Evolutionary conservation across 176 grass and related monocot genomes (phyloP).

Genomic region (Thinopyrum elongatum): DNA sequence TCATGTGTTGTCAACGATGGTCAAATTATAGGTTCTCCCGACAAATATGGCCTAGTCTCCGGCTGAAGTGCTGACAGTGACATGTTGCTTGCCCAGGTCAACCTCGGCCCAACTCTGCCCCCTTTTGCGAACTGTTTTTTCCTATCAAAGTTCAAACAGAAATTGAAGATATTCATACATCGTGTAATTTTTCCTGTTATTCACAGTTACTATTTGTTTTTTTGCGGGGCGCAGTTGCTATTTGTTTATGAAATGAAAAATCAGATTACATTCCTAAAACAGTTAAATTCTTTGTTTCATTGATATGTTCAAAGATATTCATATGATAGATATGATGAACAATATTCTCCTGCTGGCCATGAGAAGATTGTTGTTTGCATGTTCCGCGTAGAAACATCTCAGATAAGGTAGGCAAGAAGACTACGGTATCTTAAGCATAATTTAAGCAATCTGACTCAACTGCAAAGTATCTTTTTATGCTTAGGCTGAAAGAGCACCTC

Average conservation of each 20-base stretch:
- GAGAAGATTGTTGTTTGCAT: slow-evolving; percentile 10
- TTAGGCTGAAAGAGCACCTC: not conserved
- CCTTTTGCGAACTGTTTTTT: slow-evolving; percentile 1
- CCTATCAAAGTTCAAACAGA: not conserved
- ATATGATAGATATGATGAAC: not conserved
- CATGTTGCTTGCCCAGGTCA: slow-evolving; percentile 37
- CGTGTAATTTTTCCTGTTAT: not conserved
- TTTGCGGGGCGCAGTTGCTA: no score
- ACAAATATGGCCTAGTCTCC: slow-evolving; percentile 28
- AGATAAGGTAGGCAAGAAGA: slow-evolving; percentile 18
- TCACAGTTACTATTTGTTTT: not conserved
- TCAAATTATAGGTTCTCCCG: slow-evolving; percentile 27
- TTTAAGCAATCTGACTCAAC: slow-evolving; percentile 5
- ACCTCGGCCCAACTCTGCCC: slow-evolving; percentile 46
- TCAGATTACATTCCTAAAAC: not conserved
- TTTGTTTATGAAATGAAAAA: slow-evolving; percentile 1
- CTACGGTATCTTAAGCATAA: slow-evolving; percentile 24
- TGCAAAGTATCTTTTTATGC: slow-evolving; percentile 28
- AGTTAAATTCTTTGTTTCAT: not conserved
- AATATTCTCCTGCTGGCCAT: slow-evolving; percentile 3
- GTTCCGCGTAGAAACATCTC: slow-evolving; percentile 11
- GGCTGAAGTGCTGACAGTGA: slow-evolving; percentile 27
- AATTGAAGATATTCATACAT: slow-evolving; percentile 15
- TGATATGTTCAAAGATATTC: not conserved
- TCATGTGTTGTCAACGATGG: slow-evolving; percentile 37